Percentiles rank a stretch among this genome's conserved stretches.
These are phyloP conservation scores for Podaxis sp. DNA, from an alignment of 768 basidiomycete genomes.

Conservation along the genomic window DNA sequence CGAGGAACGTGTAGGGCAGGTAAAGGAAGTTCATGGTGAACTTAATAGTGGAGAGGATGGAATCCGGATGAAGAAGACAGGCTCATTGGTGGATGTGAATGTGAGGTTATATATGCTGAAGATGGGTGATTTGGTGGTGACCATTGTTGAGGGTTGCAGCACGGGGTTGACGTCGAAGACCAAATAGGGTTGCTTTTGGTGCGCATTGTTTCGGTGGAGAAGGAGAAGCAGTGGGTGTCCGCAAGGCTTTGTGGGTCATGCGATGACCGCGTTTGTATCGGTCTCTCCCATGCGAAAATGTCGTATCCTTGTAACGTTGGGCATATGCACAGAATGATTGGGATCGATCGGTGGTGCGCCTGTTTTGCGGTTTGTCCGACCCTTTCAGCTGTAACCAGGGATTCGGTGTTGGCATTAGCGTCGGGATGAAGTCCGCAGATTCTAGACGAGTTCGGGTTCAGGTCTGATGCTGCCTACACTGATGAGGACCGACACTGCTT, in stretches of 20 bases:
- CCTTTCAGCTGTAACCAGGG: too few species aligned
- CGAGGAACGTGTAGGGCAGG: slow-evolving; percentile 9
- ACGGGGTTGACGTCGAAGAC: neutral
- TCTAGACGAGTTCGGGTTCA: too few species aligned
- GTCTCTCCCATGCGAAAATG: neutral
- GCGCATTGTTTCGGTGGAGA: neutral
- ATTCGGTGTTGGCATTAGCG: too few species aligned
- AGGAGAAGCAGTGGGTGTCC: neutral
- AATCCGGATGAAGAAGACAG: neutral
- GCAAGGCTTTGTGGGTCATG: neutral
- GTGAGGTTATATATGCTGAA: neutral
- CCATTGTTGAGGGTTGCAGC: neutral
- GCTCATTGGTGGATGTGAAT: neutral
- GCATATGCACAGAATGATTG: too few species aligned
- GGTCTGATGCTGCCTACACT: too few species aligned
- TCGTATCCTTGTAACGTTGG: neutral
- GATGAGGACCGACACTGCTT: too few species aligned
- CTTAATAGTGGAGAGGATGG: neutral
- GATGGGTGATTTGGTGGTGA: neutral
- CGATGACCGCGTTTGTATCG: neutral
- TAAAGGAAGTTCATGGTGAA: neutral
- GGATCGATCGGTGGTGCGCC: too few species aligned
- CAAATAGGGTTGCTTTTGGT: neutral
- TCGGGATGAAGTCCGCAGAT: too few species aligned
- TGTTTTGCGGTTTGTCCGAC: too few species aligned